Base-by-base conservation (phyloP, 2,329 filamentous ascomycete species). In the Botrytis tulipae region DNA sequence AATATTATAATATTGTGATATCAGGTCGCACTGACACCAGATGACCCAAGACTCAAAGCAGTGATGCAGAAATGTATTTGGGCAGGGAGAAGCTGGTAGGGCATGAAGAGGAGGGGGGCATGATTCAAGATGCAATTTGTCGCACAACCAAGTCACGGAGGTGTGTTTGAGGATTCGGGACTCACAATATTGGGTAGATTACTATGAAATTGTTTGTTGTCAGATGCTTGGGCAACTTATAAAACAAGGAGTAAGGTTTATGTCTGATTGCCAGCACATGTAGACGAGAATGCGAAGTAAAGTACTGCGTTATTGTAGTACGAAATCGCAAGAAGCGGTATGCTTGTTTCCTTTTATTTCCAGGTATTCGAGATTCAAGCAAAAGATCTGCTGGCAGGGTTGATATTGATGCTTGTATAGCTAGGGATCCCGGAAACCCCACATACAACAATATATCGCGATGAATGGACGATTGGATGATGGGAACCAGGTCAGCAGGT, bases 331-430 rank as follows among this genome's bases (percentile, higher is more conserved):
- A 46, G 70, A 72, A 35, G 70, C 70, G 70, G 70, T 72, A 72
- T 72, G 46, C 61, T 57, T 66, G 60, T 66, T 72, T 54, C 35
- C 51, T 72, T 67, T 51, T 62, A 67, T 68, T 72, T 68, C 62
- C 18, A 51, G 40, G 46, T 72, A 65, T 71, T 71, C 48, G 62
- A 69, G 71, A 72, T 72, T 72, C 63, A 60, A 69, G 71, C 62
- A 72, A 60, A 57, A 68, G 71, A 72, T 72, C 71, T 72, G 71
- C 71, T 72, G 54, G 63, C 71, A 72, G 71, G 71, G 71, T 72
- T 72, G 62, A 65, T 69, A 40, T 67, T 72, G 60, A 67, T 68
- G 71, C 71, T 57, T 54, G 62, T 60, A 48, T 68, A 48, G n/a
- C n/a, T 60, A 62, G 32, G 63, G 40, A 65, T 32, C 59, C 59